Evolutionary conservation across 1,139 yeast genomes (phyloP).

Genomic region (Pichia sp.): DNA sequence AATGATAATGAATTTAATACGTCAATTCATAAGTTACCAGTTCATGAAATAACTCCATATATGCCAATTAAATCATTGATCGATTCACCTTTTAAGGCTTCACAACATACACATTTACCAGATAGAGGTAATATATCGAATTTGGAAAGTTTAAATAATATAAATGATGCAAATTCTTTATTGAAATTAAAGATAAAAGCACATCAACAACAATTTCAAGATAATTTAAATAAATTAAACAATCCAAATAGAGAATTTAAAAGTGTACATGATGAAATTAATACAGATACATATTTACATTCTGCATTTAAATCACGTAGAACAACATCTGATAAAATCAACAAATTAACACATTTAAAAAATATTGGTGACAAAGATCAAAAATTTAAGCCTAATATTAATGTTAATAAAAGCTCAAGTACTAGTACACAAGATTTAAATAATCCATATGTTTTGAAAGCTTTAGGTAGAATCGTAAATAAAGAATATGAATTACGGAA

Average conservation of each 20-base stretch:
- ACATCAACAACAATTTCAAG: slow-evolving; percentile 13
- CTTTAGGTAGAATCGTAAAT: slow-evolving; percentile 26
- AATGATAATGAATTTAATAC: too few relatives aligned
- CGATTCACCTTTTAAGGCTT: slow-evolving; percentile 26
- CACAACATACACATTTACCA: too few relatives aligned
- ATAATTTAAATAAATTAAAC: slow-evolving; percentile 1
- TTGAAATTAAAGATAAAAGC: slow-evolving; percentile 20
- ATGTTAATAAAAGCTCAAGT: too few relatives aligned
- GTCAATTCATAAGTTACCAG: too few relatives aligned
- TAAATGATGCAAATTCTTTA: slow-evolving; percentile 9
- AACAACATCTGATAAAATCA: neutral
- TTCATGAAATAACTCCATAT: slow-evolving; percentile 10
- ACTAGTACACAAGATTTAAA: slow-evolving; percentile 15
- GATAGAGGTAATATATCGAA: too few relatives aligned
- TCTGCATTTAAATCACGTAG: slow-evolving; percentile 24
- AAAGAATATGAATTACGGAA: slow-evolving; percentile 25
- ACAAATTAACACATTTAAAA: slow-evolving; percentile 5
- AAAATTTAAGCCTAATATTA: neutral
- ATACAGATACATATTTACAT: slow-evolving; percentile 17
- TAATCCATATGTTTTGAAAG: slow-evolving; percentile 26
- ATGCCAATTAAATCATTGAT: slow-evolving; percentile 27
- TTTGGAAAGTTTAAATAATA: too few relatives aligned
- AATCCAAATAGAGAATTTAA: neutral
- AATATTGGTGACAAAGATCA: slow-evolving; percentile 1
- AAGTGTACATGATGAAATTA: neutral